Conservation (phyloP, 106 monocot species). For the Dioscorea alata region DNA sequence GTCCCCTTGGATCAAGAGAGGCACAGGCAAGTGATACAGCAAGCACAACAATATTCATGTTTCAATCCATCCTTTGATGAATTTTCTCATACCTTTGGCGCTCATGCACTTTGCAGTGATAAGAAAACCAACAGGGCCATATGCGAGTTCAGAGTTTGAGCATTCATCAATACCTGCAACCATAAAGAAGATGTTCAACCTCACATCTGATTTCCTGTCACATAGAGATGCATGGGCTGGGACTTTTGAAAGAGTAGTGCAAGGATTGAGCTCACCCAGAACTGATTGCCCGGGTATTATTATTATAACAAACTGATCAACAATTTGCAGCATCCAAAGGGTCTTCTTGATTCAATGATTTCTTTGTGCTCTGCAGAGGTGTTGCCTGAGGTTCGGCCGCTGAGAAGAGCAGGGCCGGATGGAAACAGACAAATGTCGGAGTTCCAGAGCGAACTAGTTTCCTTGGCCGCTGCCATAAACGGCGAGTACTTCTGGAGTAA, state of each 20-base stretch:
- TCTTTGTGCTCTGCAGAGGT: constrained; percentile 26
- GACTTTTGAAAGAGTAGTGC: constrained; percentile 56
- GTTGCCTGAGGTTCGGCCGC: constrained; percentile 36
- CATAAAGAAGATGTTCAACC: constrained; percentile 68
- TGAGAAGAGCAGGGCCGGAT: constrained; percentile 22
- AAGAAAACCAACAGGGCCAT: constrained; percentile 49
- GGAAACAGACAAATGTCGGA: constrained; percentile 43
- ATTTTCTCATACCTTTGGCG: neutral
- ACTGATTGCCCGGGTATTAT: constrained; percentile 58
- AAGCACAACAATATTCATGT: neutral
- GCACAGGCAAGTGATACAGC: constrained; percentile 35
- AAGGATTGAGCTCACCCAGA: constrained; percentile 43
- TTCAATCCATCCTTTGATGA: neutral
- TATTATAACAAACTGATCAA: neutral
- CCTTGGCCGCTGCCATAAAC: constrained; percentile 41
- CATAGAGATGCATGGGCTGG: constrained; percentile 79
- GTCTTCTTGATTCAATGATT: neutral
- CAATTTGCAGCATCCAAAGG: neutral
- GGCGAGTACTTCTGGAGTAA: constrained; percentile 36
- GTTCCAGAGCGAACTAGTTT: constrained; percentile 65
- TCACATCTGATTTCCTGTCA: constrained; percentile 50
- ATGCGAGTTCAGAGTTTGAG: constrained; percentile 55
- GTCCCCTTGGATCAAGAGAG: constrained; percentile 85
- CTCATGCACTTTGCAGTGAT: constrained; percentile 29
- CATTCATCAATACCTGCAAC: constrained; percentile 90